phyloP scores from a whole-genome alignment of 257 asterid species.

The Solanum appendiculatum region DNA sequence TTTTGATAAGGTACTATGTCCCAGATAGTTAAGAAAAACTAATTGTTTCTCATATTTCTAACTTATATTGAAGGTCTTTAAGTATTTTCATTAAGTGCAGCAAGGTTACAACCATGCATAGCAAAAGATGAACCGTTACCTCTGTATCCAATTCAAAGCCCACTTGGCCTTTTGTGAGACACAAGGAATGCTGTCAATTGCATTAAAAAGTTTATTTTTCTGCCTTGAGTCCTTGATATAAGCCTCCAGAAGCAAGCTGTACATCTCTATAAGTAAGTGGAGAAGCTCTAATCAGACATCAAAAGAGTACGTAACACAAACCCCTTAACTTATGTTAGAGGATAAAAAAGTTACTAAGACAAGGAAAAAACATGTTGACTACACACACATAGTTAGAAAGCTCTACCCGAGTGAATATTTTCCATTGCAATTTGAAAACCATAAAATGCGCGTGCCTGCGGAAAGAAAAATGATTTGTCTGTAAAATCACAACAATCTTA shows the following conservation, averaged over 20 bases:
- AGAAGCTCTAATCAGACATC: conserved; percentile 15
- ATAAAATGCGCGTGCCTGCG: conserved; percentile 80
- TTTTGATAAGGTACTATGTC: not conserved
- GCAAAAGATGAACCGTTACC: conserved; percentile 23
- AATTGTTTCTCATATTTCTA: not conserved
- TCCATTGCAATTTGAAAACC: conserved; percentile 83
- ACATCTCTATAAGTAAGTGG: conserved; percentile 46
- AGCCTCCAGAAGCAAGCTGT: conserved; percentile 80
- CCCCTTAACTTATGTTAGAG: not conserved
- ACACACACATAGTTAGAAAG: conserved; percentile 5
- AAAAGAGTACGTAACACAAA: not conserved
- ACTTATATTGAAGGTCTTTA: not conserved
- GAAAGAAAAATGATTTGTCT: conserved; percentile 6
- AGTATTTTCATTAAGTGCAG: not conserved
- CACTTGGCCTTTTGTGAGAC: conserved; percentile 63
- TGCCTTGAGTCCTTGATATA: conserved; percentile 63
- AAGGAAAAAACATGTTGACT: not conserved
- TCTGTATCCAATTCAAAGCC: conserved; percentile 78
- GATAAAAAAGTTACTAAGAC: not conserved
- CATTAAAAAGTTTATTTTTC: conserved; percentile 56
- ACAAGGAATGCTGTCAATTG: conserved; percentile 57
- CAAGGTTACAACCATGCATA: not conserved
- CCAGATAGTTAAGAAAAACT: not conserved
- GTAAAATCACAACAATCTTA: not conserved
- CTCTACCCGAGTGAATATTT: conserved; percentile 70